Conservation (phyloP, 2,329 filamentous ascomycete species). For the Aspergillus pseudoglaucus region DNA sequence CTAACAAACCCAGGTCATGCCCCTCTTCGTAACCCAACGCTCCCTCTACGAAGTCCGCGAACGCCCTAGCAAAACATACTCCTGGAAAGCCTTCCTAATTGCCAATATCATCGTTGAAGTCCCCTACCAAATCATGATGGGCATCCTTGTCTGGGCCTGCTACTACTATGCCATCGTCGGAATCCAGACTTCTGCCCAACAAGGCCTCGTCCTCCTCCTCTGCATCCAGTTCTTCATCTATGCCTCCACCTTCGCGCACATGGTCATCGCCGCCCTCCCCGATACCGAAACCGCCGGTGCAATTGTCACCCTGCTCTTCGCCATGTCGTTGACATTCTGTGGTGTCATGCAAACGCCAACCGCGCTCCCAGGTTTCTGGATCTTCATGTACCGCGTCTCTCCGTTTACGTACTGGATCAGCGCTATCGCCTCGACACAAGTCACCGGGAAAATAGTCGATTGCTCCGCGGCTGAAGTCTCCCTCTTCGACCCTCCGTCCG, state of each 20-base stretch:
- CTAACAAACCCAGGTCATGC: constrained; percentile 48
- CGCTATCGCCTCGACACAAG: constrained; percentile 63
- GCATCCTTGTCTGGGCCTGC: constrained; percentile 66
- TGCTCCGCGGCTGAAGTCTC: constrained; percentile 67
- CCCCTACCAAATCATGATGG: constrained; percentile 72
- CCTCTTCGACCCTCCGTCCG: constrained; percentile 53
- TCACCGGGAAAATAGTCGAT: constrained; percentile 59
- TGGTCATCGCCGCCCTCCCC: constrained; percentile 69
- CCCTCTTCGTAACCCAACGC: constrained; percentile 74
- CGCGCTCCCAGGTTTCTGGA: constrained; percentile 64
- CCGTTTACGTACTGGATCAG: constrained; percentile 45
- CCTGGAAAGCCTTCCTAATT: constrained; percentile 79
- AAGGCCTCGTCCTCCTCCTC: constrained; percentile 71
- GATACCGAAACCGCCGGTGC: constrained; percentile 67
- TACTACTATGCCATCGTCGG: constrained; percentile 76
- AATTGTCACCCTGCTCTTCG: constrained; percentile 67
- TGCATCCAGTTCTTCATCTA: constrained; percentile 71
- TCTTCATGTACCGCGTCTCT: constrained; percentile 56
- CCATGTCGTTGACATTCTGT: constrained; percentile 73
- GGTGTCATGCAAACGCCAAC: constrained; percentile 61
- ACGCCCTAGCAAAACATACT: constrained; percentile 75
- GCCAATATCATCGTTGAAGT: constrained; percentile 78
- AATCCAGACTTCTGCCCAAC: constrained; percentile 58
- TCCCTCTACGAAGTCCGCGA: constrained; percentile 79
- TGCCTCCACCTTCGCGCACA: constrained; percentile 71